Conservation (phyloP, 306 rosid genomes). For the Malus sieversii region DNA sequence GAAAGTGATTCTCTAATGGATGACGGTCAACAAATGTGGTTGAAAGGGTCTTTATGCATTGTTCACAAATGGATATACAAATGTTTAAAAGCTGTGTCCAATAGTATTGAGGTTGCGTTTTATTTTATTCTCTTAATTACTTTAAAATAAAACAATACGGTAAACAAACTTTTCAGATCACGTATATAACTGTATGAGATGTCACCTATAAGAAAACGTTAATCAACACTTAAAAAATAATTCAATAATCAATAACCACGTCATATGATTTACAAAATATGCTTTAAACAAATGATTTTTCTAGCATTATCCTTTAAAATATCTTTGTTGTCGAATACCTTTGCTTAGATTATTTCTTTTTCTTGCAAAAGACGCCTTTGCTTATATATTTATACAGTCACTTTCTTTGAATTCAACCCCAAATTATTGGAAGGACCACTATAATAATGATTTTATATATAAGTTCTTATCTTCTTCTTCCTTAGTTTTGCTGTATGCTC, state of each 20-base stretch:
- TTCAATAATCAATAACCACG: too few species aligned
- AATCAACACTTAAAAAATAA: too few species aligned
- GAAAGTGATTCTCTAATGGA: too few species aligned
- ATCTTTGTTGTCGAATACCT: neutral
- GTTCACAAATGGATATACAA: neutral
- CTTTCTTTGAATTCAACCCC: neutral
- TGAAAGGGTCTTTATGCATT: neutral
- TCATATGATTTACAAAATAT: too few species aligned
- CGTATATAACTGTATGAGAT: too few species aligned
- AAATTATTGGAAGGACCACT: neutral
- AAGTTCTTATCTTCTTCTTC: neutral
- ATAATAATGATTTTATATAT: too few species aligned
- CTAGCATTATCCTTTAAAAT: neutral
- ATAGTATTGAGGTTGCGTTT: neutral
- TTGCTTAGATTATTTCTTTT: too few species aligned
- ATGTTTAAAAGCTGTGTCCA: neutral
- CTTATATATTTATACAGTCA: neutral
- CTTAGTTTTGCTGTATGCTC: neutral
- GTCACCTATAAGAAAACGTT: too few species aligned
- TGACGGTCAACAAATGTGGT: neutral
- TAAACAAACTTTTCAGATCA: accelerated
- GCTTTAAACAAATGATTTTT: too few species aligned
- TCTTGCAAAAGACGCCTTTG: neutral
- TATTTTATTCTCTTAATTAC: neutral
- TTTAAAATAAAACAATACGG: neutral